Evolutionary conservation across 2,329 filamentous ascomycete genomes (phyloP).

Genomic region (Clonostachys rosea): DNA sequence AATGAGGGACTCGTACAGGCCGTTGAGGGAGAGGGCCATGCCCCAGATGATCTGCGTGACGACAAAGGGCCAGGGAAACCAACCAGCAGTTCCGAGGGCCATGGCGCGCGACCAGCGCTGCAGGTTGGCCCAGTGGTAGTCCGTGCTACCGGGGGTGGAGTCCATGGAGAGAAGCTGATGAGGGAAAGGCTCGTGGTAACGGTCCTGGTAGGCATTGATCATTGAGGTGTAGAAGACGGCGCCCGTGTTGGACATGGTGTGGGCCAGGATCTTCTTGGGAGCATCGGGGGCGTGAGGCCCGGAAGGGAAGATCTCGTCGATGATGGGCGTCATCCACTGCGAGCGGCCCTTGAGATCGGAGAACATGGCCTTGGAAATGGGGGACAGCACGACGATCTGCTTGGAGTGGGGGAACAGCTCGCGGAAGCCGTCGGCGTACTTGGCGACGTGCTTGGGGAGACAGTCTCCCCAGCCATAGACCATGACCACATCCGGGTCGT

Average conservation of each 20-base stretch:
- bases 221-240: slow-evolving; percentile 46
- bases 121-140: slow-evolving; percentile 33
- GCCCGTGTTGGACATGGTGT: slow-evolving; percentile 56
- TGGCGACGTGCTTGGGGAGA: slow-evolving; percentile 45
- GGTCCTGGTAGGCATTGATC: slow-evolving; percentile 37
- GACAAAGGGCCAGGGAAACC: slow-evolving; percentile 42
- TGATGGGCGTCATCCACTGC: slow-evolving; percentile 36
- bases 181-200: slow-evolving; percentile 31
- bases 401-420: slow-evolving; percentile 42
- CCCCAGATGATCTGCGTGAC: slow-evolving; percentile 43
- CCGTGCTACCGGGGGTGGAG: slow-evolving; percentile 45
- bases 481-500: slow-evolving; percentile 36
- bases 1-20: slow-evolving; percentile 22
- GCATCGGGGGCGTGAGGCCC: slow-evolving; percentile 9
- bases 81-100: slow-evolving; percentile 39
- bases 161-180: slow-evolving; percentile 44
- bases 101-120: slow-evolving; percentile 48
- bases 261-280: slow-evolving; percentile 33
- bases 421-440: slow-evolving; percentile 49
- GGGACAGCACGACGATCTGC: slow-evolving; percentile 45
- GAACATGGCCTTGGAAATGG: slow-evolving; percentile 40
- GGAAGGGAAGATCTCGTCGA: slow-evolving; percentile 27
- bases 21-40: slow-evolving; percentile 29
- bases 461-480: slow-evolving; percentile 57
- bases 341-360: slow-evolving; percentile 35